Conservation (phyloP, 2,329 filamentous ascomycete species). For the Ascochyta koolunga region DNA sequence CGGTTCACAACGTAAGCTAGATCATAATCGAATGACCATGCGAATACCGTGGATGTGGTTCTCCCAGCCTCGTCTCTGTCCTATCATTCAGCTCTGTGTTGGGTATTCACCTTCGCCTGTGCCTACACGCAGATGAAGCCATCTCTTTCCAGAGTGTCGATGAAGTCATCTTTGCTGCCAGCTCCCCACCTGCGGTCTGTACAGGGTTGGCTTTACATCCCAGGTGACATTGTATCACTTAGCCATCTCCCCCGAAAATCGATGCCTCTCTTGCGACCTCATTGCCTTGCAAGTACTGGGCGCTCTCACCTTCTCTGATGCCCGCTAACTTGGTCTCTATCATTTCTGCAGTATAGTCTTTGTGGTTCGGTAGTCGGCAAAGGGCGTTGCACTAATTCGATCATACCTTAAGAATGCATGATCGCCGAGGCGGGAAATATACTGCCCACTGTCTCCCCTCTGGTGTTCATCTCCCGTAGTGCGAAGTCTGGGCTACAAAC, state of each 20-base stretch:
- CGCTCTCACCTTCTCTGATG: constrained; percentile 18
- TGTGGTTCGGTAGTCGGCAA: constrained; percentile 14
- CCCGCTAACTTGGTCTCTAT: constrained; percentile 1
- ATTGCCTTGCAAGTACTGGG: constrained; percentile 32
- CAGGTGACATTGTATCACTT: constrained; percentile 22
- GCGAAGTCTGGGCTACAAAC: background rate
- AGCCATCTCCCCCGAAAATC: constrained; percentile 18
- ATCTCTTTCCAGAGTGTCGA: constrained; percentile 18
- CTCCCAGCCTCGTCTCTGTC: constrained; percentile 24
- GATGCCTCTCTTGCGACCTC: constrained; percentile 20
- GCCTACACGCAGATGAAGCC: constrained; percentile 29
- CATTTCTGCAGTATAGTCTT: constrained; percentile 20
- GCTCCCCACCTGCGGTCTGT: constrained; percentile 16
- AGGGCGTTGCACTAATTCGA: constrained; percentile 12
- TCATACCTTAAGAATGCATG: background rate
- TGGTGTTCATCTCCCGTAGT: background rate
- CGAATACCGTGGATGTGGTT: constrained; percentile 25
- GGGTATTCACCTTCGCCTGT: constrained; percentile 26
- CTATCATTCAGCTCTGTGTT: background rate
- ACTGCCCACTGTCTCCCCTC: background rate
- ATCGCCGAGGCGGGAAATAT: background rate
- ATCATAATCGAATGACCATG: constrained; percentile 17
- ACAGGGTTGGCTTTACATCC: constrained; percentile 14
- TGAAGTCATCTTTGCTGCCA: constrained; percentile 22
- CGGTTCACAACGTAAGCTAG: background rate